Evolutionary conservation across 768 basidiomycete genomes (phyloP).

Genomic region (Leccinum truebloodii): DNA sequence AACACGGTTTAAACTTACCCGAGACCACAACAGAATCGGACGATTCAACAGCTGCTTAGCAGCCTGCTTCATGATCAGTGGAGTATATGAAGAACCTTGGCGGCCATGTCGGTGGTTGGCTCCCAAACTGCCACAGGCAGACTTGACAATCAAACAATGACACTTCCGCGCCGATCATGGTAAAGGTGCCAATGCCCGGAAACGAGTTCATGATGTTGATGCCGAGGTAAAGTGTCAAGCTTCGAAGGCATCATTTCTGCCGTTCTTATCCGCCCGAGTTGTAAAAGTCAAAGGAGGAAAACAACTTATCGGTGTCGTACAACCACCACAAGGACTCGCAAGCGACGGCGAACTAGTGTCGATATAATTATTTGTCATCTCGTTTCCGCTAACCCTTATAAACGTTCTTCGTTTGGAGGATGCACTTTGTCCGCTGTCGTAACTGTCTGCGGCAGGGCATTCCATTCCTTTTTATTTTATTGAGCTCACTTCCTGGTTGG

Average conservation of each 20-base stretch:
- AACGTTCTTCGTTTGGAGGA: not conserved
- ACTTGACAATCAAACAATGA: not conserved
- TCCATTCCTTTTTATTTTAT: not conserved
- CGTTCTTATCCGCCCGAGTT: no score
- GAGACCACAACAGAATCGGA: no score
- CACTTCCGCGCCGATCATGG: not conserved
- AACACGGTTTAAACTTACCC: no score
- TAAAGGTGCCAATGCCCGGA: no score
- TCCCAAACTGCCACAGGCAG: not conserved
- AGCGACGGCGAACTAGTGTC: not conserved
- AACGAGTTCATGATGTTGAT: no score
- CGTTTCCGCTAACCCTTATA: not conserved
- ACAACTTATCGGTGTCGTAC: not conserved
- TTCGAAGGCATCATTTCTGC: no score
- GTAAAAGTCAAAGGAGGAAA: no score
- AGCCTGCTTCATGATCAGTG: no score
- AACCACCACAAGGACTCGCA: not conserved
- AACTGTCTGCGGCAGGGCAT: not conserved
- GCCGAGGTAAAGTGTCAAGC: no score
- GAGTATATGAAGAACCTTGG: not conserved
- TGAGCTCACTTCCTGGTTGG: not conserved
- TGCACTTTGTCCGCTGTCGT: not conserved
- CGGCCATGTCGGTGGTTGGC: not conserved
- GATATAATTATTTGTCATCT: not conserved
- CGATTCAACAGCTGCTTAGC: no score